phyloP scores from a whole-genome alignment of 2,329 filamentous ascomycete genomes.

The Xylariaceae sp. region DNA sequence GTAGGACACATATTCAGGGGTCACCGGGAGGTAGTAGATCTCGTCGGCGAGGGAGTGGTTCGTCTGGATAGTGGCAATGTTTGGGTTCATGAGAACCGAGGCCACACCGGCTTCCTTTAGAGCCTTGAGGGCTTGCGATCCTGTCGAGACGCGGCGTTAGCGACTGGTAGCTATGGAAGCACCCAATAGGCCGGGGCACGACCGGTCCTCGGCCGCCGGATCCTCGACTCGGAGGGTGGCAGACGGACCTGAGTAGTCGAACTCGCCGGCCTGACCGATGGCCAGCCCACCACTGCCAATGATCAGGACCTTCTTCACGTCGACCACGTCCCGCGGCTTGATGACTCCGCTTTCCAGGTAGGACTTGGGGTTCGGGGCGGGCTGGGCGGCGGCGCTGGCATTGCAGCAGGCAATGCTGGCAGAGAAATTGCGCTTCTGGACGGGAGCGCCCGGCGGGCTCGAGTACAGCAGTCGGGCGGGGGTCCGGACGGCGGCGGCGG shows the following conservation, averaged over 20 bases:
- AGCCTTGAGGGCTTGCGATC: slow-evolving; percentile 92
- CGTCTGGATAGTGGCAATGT: slow-evolving; percentile 97
- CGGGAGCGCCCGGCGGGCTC: slow-evolving; percentile 27
- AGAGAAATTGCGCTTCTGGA: slow-evolving; percentile 42
- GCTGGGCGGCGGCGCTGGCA: slow-evolving; percentile 44
- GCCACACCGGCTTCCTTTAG: slow-evolving; percentile 89
- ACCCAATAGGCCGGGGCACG: slow-evolving; percentile 3
- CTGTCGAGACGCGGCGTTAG: slow-evolving; percentile 37
- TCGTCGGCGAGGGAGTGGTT: slow-evolving; percentile 94
- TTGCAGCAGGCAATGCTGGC: slow-evolving; percentile 33
- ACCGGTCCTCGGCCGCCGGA: slow-evolving; percentile 16
- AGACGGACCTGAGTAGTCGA: slow-evolving; percentile 89
- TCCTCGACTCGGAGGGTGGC: slow-evolving; percentile 4
- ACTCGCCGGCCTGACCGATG: slow-evolving; percentile 97
- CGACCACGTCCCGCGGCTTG: slow-evolving; percentile 68
- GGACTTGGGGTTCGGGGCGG: slow-evolving; percentile 73
- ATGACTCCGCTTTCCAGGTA: slow-evolving; percentile 86
- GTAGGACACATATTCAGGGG: slow-evolving; percentile 93
- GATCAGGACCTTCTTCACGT: slow-evolving; percentile 95
- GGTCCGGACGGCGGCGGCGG: slow-evolving; percentile 27
- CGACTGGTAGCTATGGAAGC: slow-evolving; percentile 3
- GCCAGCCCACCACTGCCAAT: slow-evolving; percentile 92
- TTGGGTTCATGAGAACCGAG: slow-evolving; percentile 93
- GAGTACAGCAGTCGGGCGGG: slow-evolving; percentile 26
- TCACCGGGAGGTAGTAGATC: slow-evolving; percentile 97